Evolutionary conservation across 768 basidiomycete genomes (phyloP), one percentile per base, ranked within the genome.

Genomic region (Amanita subjunquillea): DNA sequence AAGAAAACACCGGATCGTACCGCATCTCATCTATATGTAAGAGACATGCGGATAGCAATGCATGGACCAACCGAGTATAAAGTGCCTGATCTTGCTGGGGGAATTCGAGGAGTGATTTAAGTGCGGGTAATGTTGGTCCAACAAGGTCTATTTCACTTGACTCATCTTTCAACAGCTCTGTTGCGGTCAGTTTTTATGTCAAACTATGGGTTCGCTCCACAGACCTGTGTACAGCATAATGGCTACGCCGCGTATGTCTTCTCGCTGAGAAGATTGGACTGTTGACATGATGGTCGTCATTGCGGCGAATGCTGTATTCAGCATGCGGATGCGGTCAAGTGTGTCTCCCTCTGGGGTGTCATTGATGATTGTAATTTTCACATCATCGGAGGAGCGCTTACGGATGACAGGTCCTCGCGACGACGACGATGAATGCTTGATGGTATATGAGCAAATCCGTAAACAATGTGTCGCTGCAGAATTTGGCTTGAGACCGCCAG

Each of bases 11-110:
- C 32, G 10, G 30, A 17, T 30, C 82, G 55, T 48, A 92, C 92
- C 92, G 79, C 86, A 96, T 92, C 55, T 85, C 88, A 60, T 97
- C 94, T 22, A 97, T 75, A 61, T 95, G 88, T 45, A 84, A 70
- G 32, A 97, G 68, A 61, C 90, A 92, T 0, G 85, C 77, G 0
- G 91, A 94, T n/a, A 97, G 68, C 17, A 96, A 66, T 17, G 89
- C 88, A 61, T 95, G 87, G 0, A 89, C 67, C 13, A 86, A 63
- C 4, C 75, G 75, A 12, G 73, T 74, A 59, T 82, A 90, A 52
- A 75, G 71, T 20, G 78, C 76, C 13, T 67, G 74, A 43, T 73
- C 71, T 15, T 70, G 57, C 20, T 71, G 66, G 43, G 73, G 76
- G 41, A 78, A 67, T 42, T 83, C 80, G 13, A 93, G 72, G 40